A percentile compares a stretch with the other conserved stretches of the same genome.
These are phyloP conservation scores for Camellia oleifera DNA, from an alignment of 179 eudicot species.

Conservation along the genomic window DNA sequence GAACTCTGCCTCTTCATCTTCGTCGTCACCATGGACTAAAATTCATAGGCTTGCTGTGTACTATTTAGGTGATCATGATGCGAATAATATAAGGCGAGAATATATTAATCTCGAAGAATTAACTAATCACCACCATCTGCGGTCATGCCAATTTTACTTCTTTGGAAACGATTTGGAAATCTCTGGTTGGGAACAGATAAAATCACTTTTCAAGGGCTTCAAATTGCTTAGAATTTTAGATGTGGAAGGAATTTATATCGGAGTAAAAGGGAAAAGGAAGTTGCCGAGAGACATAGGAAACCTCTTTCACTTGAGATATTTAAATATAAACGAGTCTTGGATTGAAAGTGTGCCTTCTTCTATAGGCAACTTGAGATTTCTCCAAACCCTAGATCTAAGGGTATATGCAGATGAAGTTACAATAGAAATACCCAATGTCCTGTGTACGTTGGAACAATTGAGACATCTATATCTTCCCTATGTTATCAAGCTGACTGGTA, in stretches of 20 bases:
- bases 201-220: background rate
- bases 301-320: slow-evolving; percentile 31
- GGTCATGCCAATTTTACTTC: background rate
- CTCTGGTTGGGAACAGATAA: background rate
- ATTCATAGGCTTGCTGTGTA: background rate
- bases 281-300: slow-evolving; percentile 21
- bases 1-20: background rate
- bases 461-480: slow-evolving; percentile 34
- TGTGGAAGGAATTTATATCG: slow-evolving; percentile 17
- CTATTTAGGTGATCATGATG: background rate
- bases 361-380: slow-evolving; percentile 26
- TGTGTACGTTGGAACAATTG: slow-evolving; percentile 23
- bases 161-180: background rate
- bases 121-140: background rate
- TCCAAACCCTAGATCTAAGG: slow-evolving; percentile 43
- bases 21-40: background rate
- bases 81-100: background rate
- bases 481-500: background rate
- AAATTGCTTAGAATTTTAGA: slow-evolving; percentile 34
- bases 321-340: slow-evolving; percentile 23
- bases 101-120: background rate
- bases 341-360: slow-evolving; percentile 26
- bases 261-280: background rate
- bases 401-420: background rate
- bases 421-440: slow-evolving; percentile 23